Evolutionary conservation across 2,329 filamentous ascomycete genomes (phyloP).

Genomic region (Beauveria sp.): DNA sequence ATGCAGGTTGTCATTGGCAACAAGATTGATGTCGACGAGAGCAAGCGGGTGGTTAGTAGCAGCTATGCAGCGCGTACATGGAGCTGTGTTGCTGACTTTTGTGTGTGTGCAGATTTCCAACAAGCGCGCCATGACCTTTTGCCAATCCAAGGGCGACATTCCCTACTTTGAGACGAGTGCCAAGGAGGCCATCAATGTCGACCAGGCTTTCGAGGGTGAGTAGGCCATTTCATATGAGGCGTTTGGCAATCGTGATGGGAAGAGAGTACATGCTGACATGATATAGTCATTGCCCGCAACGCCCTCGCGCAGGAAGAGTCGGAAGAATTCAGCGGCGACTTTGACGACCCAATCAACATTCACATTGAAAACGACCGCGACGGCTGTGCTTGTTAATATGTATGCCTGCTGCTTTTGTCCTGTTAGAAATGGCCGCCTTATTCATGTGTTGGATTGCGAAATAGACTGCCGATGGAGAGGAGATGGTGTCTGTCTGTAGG

Average conservation of each 20-base stretch:
- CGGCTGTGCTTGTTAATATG: conserved; percentile 76
- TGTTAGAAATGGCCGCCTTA: background rate
- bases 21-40: conserved; percentile 98
- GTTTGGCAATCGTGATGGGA: background rate
- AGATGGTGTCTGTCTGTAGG: background rate
- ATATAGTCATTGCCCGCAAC: conserved; percentile 84
- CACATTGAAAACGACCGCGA: conserved; percentile 90
- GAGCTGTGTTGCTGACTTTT: conserved; percentile 9
- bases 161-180: conserved; percentile 99
- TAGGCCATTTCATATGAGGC: background rate
- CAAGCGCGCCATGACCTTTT: conserved; percentile 95
- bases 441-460: background rate
- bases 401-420: background rate
- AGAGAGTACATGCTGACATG: background rate
- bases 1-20: conserved; percentile 85
- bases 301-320: conserved; percentile 95
- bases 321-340: conserved; percentile 95
- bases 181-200: conserved; percentile 97
- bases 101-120: conserved; percentile 62
- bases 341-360: conserved; percentile 96
- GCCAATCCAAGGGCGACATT: conserved; percentile 93
- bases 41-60: conserved; percentile 71
- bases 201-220: conserved; percentile 64
- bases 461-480: conserved; percentile 3
- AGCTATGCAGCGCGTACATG: background rate